phyloP scores from a whole-genome alignment of 2,329 filamentous ascomycete species.

The Escovopsis sp. region DNA sequence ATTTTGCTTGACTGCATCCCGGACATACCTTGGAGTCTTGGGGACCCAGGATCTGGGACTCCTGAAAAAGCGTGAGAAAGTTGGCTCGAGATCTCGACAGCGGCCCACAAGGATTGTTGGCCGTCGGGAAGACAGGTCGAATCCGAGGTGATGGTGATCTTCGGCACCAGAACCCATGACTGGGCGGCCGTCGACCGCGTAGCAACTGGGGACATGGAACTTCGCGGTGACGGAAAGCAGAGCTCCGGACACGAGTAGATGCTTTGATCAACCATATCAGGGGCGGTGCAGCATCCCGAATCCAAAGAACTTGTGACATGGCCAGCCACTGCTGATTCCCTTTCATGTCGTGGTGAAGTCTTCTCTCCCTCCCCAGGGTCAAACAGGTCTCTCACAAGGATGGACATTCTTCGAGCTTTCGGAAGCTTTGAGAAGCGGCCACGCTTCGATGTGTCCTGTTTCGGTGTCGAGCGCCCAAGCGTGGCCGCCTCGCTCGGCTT shows the following conservation, averaged over 20 bases:
- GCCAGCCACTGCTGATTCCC: background rate
- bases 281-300: background rate
- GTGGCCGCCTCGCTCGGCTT: too few relatives aligned
- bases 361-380: too few relatives aligned
- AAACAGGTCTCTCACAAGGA: too few relatives aligned
- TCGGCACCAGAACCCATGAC: conserved; percentile 23
- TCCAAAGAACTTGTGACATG: too few relatives aligned
- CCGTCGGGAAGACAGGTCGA: conserved; percentile 18
- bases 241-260: background rate
- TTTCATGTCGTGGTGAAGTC: background rate
- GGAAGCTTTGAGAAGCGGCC: too few relatives aligned
- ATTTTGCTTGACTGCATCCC: too few relatives aligned
- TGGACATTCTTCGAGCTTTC: too few relatives aligned
- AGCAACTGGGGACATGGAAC: background rate
- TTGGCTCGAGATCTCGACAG: conserved; percentile 31
- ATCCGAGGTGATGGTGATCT: conserved; percentile 28
- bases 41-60: background rate
- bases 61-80: conserved; percentile 13
- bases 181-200: background rate
- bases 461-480: too few relatives aligned
- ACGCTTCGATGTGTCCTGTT: too few relatives aligned
- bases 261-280: background rate
- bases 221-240: background rate
- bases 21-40: too few relatives aligned
- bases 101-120: conserved; percentile 28